Evolutionary conservation across 73 alveolate species (phyloP), one percentile per base, ranked within the genome.

Genomic region (Paramecium sonneborni): DNA sequence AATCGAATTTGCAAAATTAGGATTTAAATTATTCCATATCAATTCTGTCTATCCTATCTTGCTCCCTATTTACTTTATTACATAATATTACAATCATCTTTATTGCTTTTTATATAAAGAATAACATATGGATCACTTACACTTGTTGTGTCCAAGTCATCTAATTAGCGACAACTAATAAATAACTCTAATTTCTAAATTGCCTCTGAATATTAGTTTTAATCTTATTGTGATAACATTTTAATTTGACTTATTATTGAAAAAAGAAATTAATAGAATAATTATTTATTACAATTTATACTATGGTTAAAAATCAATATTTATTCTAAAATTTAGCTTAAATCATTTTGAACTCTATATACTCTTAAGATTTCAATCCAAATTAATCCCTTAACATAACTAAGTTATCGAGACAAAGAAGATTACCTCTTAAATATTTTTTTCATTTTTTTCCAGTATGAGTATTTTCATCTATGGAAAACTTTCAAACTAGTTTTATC

Each of bases 1-100:
- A 91, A 96, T 88, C 44, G 93, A 57, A 57, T 67, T 92, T 37
- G 93, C 86, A 85, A 96, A 96, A 55, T 95, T 94, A 9, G 98
- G 98, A 79, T 96, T 95, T 10, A 95, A 88, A 76, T 96, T 93
- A 79, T 96, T 93, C 37, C 85, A 35, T 8, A 86, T 76, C 57
- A 57, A 58, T 72, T 95, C 98, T 20, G 98, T 95, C 52, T 85
- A 58, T n/a, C 97, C 98, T 12, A 92, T 74, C 26, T 57, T 43
- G 32, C 62, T 30, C 93, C 95, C 87, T 74, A 52, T 14, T n/a
- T 30, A 1, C 7, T 74, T 37, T 32, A 10, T 9, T 5, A 5
- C n/a, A 35, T 8, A 32, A 15, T 1, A 24, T 30, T 74, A 74
- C 87, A 74, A 44, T 57, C 68, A 3, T 32, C 1, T 23, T 72